A percentile compares a stretch with the other conserved stretches of the same genome.
Evolutionary conservation across 75 land plant genomes (phyloP).

Genomic region (Isoetes taiwanensis): DNA sequence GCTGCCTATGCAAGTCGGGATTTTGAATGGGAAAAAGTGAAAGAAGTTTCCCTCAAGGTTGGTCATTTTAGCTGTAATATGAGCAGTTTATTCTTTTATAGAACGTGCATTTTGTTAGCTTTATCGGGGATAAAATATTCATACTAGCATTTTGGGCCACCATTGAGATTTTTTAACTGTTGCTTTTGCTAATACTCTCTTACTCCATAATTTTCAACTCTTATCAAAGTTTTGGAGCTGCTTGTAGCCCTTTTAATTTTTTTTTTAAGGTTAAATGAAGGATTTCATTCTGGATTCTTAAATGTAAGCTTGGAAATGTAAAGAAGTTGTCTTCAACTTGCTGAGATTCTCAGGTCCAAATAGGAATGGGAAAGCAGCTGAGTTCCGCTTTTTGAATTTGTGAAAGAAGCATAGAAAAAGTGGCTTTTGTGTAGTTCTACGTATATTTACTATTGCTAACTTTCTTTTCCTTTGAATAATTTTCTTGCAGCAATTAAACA

Average conservation of each 20-base stretch:
- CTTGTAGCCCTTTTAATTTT: no score
- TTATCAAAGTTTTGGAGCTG: no score
- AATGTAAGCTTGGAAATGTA: background rate
- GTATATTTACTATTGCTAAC: background rate
- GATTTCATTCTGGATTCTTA: no score
- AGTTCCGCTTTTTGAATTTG: background rate
- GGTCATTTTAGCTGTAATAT: background rate
- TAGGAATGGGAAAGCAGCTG: background rate
- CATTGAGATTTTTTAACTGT: no score
- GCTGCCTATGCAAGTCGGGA: slow-evolving; percentile 68
- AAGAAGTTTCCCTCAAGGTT: slow-evolving; percentile 50
- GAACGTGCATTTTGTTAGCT: no score
- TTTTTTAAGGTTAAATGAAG: no score
- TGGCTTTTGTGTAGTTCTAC: background rate
- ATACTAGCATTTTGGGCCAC: background rate
- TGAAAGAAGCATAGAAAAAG: background rate
- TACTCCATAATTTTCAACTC: no score
- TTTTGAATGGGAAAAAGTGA: slow-evolving; percentile 87
- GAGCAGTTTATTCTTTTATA: background rate
- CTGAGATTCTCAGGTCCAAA: background rate
- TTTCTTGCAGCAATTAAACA: slow-evolving; percentile 46
- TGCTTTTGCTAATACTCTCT: no score
- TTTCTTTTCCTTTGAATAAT: background rate
- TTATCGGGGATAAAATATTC: background rate
- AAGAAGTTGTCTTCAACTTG: background rate